Percentiles rank a stretch among this genome's conserved stretches.
Evolutionary conservation across 2,329 filamentous ascomycete genomes (phyloP).

Genomic region (Tolypocladium pustulatum): DNA sequence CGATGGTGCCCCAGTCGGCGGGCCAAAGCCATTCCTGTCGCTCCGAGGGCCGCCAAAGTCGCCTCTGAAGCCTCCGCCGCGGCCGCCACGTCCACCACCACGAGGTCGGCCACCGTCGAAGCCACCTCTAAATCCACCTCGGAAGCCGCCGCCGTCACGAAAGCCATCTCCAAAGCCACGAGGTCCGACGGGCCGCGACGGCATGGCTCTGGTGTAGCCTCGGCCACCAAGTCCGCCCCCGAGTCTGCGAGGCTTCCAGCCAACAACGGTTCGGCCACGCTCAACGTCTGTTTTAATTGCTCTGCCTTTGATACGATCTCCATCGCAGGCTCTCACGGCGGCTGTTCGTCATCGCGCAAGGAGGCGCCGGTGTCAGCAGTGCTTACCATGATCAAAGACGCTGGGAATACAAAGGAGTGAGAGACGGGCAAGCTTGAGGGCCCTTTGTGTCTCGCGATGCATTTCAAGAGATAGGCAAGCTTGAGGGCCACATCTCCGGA

Average conservation of each 20-base stretch:
- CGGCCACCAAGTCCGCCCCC: constrained; percentile 88
- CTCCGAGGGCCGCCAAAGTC: constrained; percentile 24
- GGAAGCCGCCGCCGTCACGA: constrained; percentile 31
- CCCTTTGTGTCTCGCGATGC: constrained; percentile 37
- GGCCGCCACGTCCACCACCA: constrained; percentile 38
- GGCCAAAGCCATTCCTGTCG: constrained; percentile 37
- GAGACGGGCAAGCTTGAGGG: constrained; percentile 50
- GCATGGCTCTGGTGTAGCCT: constrained; percentile 77
- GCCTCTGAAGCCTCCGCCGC: constrained; percentile 43
- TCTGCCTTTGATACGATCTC: constrained; percentile 84
- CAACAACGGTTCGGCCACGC: constrained; percentile 84
- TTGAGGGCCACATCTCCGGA: constrained; percentile 29
- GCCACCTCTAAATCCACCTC: constrained; percentile 32
- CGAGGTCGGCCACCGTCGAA: constrained; percentile 33
- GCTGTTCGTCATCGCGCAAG: constrained; percentile 58
- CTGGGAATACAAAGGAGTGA: constrained; percentile 12
- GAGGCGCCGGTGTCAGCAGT: constrained; percentile 56
- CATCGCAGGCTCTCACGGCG: constrained; percentile 78
- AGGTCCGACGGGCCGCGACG: constrained; percentile 58
- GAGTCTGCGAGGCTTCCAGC: constrained; percentile 84
- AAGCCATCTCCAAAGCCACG: constrained; percentile 50
- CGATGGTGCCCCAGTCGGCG: constrained; percentile 49
- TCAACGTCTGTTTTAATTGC: constrained; percentile 93
- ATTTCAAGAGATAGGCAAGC: constrained; percentile 27
- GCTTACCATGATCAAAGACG: constrained; percentile 38